phyloP scores from a whole-genome alignment of 345 rosid species.

The Salix dunnii region DNA sequence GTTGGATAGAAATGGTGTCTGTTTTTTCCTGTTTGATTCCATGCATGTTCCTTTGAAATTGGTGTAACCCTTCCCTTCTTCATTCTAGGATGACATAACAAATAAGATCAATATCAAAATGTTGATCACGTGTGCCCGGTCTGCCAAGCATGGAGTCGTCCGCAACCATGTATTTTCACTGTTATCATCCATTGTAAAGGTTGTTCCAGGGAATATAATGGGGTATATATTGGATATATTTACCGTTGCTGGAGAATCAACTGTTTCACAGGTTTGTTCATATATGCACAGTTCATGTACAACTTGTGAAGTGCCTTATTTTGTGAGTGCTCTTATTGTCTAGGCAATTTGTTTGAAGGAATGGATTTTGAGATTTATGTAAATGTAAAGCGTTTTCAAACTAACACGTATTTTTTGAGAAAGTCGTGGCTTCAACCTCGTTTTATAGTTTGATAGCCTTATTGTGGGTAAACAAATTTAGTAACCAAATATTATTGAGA shows the following conservation, averaged over 20 bases:
- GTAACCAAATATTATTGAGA: too few relatives aligned
- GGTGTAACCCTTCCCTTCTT: conserved; percentile 12
- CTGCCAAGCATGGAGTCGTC: conserved; percentile 52
- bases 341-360: background rate
- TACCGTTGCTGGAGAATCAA: conserved; percentile 69
- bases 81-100: conserved; percentile 49
- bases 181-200: conserved; percentile 56
- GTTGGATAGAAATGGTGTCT: conserved; percentile 1
- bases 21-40: background rate
- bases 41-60: conserved; percentile 7
- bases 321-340: background rate
- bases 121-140: conserved; percentile 65
- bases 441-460: too few relatives aligned
- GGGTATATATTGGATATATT: conserved; percentile 63
- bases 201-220: conserved; percentile 57
- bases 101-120: conserved; percentile 47
- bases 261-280: conserved; percentile 71
- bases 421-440: too few relatives aligned
- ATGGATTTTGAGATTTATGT: background rate
- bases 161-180: conserved; percentile 63
- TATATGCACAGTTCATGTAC: conserved; percentile 11
- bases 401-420: too few relatives aligned
- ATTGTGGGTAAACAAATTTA: too few relatives aligned
- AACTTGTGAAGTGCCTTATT: background rate
- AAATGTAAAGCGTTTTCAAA: background rate